These are phyloP conservation scores for Chromosphaera perkinsii DNA, from an alignment of 208 protist species.

Conservation along the genomic window DNA sequence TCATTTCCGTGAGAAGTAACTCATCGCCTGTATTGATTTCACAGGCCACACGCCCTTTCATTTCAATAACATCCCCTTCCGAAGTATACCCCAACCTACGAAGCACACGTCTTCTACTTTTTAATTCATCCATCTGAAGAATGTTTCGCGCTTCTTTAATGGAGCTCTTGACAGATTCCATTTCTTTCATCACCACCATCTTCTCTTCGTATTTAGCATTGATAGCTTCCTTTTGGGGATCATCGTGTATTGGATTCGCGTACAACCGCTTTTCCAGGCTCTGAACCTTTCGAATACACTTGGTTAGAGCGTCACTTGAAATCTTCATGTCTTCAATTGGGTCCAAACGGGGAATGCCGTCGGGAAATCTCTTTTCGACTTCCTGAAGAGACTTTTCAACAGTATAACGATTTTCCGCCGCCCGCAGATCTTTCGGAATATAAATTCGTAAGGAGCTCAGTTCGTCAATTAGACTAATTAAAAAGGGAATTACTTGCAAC, in stretches of 20 bases:
- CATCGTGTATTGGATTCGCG: slow-evolving; percentile 59
- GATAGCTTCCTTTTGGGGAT: slow-evolving; percentile 19
- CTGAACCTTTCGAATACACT: slow-evolving; percentile 58
- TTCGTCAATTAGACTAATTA: slow-evolving; percentile 29
- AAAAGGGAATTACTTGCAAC: slow-evolving; percentile 32
- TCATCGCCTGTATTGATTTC: slow-evolving; percentile 93
- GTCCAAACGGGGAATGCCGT: slow-evolving; percentile 80
- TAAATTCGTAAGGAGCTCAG: slow-evolving; percentile 48
- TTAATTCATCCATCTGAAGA: slow-evolving; percentile 78
- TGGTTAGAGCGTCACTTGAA: slow-evolving; percentile 57
- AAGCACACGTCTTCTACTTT: slow-evolving; percentile 90
- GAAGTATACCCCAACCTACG: slow-evolving; percentile 88
- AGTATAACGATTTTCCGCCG: slow-evolving; percentile 17
- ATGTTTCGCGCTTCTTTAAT: slow-evolving; percentile 39
- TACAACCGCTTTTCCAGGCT: slow-evolving; percentile 72
- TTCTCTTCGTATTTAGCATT: slow-evolving; percentile 2
- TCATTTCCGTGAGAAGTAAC: slow-evolving; percentile 93
- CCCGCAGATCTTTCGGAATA: slow-evolving; percentile 52
- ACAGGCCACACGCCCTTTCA: slow-evolving; percentile 76
- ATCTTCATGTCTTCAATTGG: slow-evolving; percentile 92
- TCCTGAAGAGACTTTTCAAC: slow-evolving; percentile 65
- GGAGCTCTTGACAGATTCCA: slow-evolving; percentile 56
- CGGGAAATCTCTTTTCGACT: slow-evolving; percentile 46
- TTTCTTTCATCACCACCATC: slow-evolving; percentile 65
- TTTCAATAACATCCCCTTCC: slow-evolving; percentile 87